Evolutionary conservation across 768 basidiomycete genomes (phyloP), one percentile per base, ranked within the genome.

Genomic region (Coprinopsis cinerea): DNA sequence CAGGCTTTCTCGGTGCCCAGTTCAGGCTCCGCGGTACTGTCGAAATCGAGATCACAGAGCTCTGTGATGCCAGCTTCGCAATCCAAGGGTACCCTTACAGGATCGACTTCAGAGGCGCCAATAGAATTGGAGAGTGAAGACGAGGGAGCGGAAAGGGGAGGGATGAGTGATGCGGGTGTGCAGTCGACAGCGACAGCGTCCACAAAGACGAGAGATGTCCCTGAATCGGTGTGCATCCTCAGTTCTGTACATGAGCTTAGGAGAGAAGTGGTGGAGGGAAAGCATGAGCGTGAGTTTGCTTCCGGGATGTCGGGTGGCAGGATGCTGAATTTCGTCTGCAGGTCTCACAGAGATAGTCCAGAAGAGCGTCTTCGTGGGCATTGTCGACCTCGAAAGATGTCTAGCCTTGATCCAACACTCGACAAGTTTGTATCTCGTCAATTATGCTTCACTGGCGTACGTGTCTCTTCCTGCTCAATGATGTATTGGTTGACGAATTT

Each of bases 361-460:
- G 55, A 85, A 89, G 43, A 92, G 96, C 59, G 87, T 82, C 0
- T 96, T 96, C 58, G 92, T 98, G 26, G 94, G 95, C 1, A 82
- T 97, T 30, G 89, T 92, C 6, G 92, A 95, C 60, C 66, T 82
- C 7, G 61, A 76, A 20, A 76, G 80, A 24, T 86, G 82, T 56
- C 70, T 92, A 2, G 88, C 92, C 2, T 67, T 97, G 26, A 72
- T 99, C 2, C 96, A 98, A 63, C 79, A 90, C 61, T 78, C 82
- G 23, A 96, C 90, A 0, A 88, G 92, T 54, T 69, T 99, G 1
- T 99, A 92, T 64, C 76, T 97, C 11, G 76, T 96, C 50, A 91
- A 96, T 54, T 88, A 97, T 59, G 83, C 80, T 23, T 71, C 83
- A 2, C 68, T 98, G 30, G 84, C 86, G 92, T 96, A 65, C 46